phyloP scores from a whole-genome alignment of 2,329 filamentous ascomycete species.

The Aspergillus candidus region DNA sequence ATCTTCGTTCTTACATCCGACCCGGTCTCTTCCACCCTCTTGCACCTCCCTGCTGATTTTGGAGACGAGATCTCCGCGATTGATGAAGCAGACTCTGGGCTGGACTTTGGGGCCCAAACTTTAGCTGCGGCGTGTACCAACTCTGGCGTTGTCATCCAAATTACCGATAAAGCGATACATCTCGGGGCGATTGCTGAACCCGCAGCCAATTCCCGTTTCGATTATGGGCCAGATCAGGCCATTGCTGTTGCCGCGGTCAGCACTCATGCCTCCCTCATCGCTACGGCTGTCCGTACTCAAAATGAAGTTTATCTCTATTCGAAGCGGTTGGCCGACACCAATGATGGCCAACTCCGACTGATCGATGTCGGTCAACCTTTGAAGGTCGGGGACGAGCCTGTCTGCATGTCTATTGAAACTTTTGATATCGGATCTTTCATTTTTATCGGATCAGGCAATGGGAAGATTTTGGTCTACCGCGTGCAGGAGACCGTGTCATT shows the following conservation, averaged over 20 bases:
- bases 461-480: conserved; percentile 29
- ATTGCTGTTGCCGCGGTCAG: conserved; percentile 29
- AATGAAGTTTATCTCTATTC: conserved; percentile 25
- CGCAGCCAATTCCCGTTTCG: conserved; percentile 15
- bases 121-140: conserved; percentile 37
- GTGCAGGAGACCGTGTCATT: conserved; percentile 18
- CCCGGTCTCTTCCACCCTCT: conserved; percentile 34
- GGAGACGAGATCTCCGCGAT: conserved; percentile 35
- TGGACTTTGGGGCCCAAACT: conserved; percentile 40
- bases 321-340: conserved; percentile 16
- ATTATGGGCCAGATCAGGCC: conserved; percentile 17
- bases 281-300: conserved; percentile 21
- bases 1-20: conserved; percentile 40
- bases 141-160: conserved; percentile 35
- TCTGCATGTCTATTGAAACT: conserved; percentile 29
- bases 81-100: conserved; percentile 32
- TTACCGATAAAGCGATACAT: conserved; percentile 35
- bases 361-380: conserved; percentile 19
- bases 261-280: conserved; percentile 22
- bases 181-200: conserved; percentile 22
- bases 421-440: conserved; percentile 24
- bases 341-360: conserved; percentile 13
- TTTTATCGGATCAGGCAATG: conserved; percentile 37
- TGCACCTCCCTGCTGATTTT: conserved; percentile 33
- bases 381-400: conserved; percentile 29